phyloP scores from a whole-genome alignment of 2,329 filamentous ascomycete species.

The Colletotrichum spinosum region DNA sequence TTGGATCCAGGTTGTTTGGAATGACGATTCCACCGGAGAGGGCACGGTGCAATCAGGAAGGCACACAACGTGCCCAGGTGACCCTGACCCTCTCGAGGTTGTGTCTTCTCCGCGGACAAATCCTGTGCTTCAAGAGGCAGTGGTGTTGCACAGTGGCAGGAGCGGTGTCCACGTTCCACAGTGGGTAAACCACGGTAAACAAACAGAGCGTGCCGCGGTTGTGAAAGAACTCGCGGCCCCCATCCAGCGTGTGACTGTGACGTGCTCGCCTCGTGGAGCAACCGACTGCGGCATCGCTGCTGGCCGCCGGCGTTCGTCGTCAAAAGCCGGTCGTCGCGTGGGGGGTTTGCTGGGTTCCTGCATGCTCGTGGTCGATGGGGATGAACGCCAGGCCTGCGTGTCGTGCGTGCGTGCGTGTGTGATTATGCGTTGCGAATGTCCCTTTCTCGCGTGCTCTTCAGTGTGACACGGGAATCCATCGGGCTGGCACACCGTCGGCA shows the following conservation, averaged over 20 bases:
- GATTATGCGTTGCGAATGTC: no score
- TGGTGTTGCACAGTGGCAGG: neutral
- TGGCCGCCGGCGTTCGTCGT: constrained; percentile 2
- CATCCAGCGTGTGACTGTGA: constrained; percentile 22
- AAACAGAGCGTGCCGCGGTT: constrained; percentile 23
- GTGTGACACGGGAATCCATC: constrained; percentile 62
- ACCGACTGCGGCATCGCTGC: constrained; percentile 27
- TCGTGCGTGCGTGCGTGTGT: neutral
- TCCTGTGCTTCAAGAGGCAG: neutral
- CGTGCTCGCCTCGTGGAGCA: constrained; percentile 19
- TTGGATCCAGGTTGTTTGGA: constrained; percentile 25
- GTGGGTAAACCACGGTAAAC: constrained; percentile 14
- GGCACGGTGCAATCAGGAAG: constrained; percentile 30
- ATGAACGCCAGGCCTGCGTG: constrained; percentile 1
- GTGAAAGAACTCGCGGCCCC: constrained; percentile 4
- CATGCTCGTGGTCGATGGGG: constrained; percentile 1
- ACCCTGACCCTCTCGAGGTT: constrained; percentile 25
- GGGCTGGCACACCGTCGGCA: constrained; percentile 67
- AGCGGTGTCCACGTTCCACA: neutral
- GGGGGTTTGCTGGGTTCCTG: constrained; percentile 1
- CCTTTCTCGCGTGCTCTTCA: constrained; percentile 8
- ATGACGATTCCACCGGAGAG: constrained; percentile 32
- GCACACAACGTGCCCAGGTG: constrained; percentile 15
- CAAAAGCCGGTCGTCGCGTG: neutral
- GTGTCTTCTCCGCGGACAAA: constrained; percentile 34